A percentile compares a stretch with the other conserved stretches of the same genome.
Conservation (phyloP, 208 protist genomes). For the Blastocrithidia nonstop region DNA sequence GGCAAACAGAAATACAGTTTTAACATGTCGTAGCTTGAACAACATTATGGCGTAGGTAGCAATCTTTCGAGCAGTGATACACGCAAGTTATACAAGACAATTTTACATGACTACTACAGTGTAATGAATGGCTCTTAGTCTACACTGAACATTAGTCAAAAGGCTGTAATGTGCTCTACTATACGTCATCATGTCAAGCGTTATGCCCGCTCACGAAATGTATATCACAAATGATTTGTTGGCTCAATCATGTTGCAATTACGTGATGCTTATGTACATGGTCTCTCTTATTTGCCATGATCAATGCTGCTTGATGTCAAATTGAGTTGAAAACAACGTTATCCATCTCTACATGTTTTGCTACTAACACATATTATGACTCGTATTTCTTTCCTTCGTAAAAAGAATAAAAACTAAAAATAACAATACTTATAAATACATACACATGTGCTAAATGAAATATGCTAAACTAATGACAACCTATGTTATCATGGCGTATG, state of each 20-base stretch:
- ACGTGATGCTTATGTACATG: slow-evolving; percentile 44
- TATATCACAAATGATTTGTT: slow-evolving; percentile 10
- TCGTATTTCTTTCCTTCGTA: slow-evolving; percentile 56
- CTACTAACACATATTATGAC: slow-evolving; percentile 13
- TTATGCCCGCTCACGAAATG: slow-evolving; percentile 40
- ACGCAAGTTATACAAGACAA: neutral
- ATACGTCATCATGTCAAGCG: slow-evolving; percentile 19
- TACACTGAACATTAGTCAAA: neutral
- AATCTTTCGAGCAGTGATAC: neutral
- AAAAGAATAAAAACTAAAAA: too few relatives aligned
- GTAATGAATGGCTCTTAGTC: neutral
- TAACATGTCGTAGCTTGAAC: neutral
- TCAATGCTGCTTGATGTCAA: slow-evolving; percentile 17
- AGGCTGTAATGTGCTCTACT: slow-evolving; percentile 19
- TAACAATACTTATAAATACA: too few relatives aligned
- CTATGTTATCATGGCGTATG: slow-evolving; percentile 28
- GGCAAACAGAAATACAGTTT: too few relatives aligned
- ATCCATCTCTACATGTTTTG: slow-evolving; percentile 21
- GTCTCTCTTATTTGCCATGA: slow-evolving; percentile 17
- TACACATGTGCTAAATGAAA: too few relatives aligned
- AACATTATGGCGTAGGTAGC: neutral
- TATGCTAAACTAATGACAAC: too few relatives aligned
- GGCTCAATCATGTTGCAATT: slow-evolving; percentile 28
- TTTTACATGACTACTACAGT: neutral
- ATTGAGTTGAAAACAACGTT: slow-evolving; percentile 6